A percentile compares a stretch with the other conserved stretches of the same genome.
Evolutionary conservation across 2,329 filamentous ascomycete genomes (phyloP).

Genomic region (Ophiobolus disseminans): DNA sequence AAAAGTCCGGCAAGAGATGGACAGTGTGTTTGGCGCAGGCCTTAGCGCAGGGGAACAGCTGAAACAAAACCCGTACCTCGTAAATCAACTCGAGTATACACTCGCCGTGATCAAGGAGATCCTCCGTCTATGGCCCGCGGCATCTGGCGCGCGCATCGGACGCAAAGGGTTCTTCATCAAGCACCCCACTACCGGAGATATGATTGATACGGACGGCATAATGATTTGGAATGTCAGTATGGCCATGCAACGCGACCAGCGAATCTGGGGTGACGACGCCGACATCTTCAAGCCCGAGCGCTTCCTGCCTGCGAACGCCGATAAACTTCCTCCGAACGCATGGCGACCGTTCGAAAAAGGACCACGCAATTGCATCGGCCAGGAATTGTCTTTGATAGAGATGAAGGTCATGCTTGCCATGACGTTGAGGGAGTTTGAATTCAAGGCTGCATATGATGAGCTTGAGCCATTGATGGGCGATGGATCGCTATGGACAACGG

Average conservation of each 20-base stretch:
- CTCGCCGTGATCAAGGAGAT: slow-evolving; percentile 47
- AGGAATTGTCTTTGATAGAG: slow-evolving; percentile 26
- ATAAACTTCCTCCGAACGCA: slow-evolving; percentile 21
- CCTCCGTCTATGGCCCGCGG: slow-evolving; percentile 41
- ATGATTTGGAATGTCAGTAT: slow-evolving; percentile 24
- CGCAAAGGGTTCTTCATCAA: slow-evolving; percentile 17
- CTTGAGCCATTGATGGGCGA: slow-evolving; percentile 17
- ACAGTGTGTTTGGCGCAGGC: slow-evolving; percentile 37
- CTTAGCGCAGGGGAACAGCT: slow-evolving; percentile 19
- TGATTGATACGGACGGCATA: slow-evolving; percentile 26
- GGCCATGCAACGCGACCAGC: slow-evolving; percentile 22
- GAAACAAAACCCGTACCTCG: slow-evolving; percentile 25
- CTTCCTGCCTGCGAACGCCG: slow-evolving; percentile 20
- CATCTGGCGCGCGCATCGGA: slow-evolving; percentile 37
- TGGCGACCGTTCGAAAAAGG: slow-evolving; percentile 52
- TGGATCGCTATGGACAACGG: slow-evolving; percentile 27
- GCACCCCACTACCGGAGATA: slow-evolving; percentile 25
- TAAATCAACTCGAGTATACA: slow-evolving; percentile 41
- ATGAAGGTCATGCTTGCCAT: slow-evolving; percentile 29
- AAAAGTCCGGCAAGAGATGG: slow-evolving; percentile 37
- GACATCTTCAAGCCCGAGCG: slow-evolving; percentile 35
- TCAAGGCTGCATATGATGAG: slow-evolving; percentile 25
- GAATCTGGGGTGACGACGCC: slow-evolving; percentile 25
- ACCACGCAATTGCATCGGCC: slow-evolving; percentile 31
- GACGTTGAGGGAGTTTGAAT: slow-evolving; percentile 33